These are phyloP conservation scores for Aureobasidium zeae DNA, from an alignment of 2,329 filamentous ascomycete species.

Conservation along the genomic window DNA sequence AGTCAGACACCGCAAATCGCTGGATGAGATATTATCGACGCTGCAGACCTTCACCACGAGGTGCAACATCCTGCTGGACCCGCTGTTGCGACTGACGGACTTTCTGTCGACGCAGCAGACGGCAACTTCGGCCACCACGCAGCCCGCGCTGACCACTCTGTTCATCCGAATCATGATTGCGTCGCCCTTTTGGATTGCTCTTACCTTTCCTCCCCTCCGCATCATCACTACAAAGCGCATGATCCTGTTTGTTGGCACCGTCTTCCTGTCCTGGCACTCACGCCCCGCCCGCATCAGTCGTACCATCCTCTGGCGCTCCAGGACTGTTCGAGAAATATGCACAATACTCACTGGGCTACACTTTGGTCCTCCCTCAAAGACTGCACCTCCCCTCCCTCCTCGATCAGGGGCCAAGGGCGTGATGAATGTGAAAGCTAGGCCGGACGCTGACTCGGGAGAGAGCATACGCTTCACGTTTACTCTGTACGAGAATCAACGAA, in stretches of 20 bases:
- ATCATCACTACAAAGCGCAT: constrained; percentile 82
- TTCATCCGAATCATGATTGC: constrained; percentile 83
- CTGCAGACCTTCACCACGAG: constrained; percentile 81
- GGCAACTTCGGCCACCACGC: constrained; percentile 82
- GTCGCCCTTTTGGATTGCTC: constrained; percentile 74
- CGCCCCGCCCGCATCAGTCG: constrained; percentile 75
- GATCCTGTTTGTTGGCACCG: constrained; percentile 73
- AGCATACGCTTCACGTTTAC: constrained; percentile 95
- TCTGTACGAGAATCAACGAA: constrained; percentile 88
- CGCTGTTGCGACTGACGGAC: constrained; percentile 78
- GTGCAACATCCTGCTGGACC: constrained; percentile 86
- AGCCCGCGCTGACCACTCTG: constrained; percentile 78
- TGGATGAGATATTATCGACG: constrained; percentile 95
- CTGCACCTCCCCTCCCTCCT: constrained; percentile 31
- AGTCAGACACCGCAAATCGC: constrained; percentile 66
- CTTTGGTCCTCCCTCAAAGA: constrained; percentile 46
- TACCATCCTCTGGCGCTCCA: constrained; percentile 82
- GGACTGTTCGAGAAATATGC: constrained; percentile 59
- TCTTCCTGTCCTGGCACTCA: constrained; percentile 86
- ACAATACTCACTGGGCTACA: constrained; percentile 70
- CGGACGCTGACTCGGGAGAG: constrained; percentile 39
- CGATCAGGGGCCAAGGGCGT: constrained; percentile 36
- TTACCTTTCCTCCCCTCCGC: constrained; percentile 73
- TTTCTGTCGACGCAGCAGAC: constrained; percentile 78
- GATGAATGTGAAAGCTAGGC: constrained; percentile 35